Evolutionary conservation across 2,329 filamentous ascomycete genomes (phyloP).

Genomic region (Ceratocystis smalleyi): DNA sequence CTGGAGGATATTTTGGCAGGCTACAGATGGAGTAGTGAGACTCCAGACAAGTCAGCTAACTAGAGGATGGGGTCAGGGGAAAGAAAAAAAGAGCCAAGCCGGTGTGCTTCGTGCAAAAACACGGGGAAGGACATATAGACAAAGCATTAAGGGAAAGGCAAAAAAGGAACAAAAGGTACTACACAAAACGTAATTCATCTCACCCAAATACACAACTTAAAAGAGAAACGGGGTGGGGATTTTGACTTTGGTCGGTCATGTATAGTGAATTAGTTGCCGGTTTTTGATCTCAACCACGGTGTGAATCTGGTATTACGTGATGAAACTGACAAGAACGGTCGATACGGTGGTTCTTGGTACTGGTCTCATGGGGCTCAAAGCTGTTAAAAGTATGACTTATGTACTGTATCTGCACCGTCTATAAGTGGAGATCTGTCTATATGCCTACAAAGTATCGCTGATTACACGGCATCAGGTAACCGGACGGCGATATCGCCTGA

Average conservation of each 20-base stretch:
- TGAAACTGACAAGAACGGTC: not conserved
- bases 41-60: slow-evolving; percentile 17
- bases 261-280: not conserved
- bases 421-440: not conserved
- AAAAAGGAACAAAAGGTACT: not conserved
- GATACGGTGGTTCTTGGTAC: not conserved
- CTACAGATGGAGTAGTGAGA: slow-evolving; percentile 19
- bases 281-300: not conserved
- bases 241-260: not conserved
- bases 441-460: not conserved
- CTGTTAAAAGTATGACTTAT: slow-evolving; percentile 1
- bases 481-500: slow-evolving; percentile 92
- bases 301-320: not conserved
- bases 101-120: slow-evolving; percentile 7
- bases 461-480: slow-evolving; percentile 72
- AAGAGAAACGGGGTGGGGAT: no score
- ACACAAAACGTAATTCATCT: not conserved
- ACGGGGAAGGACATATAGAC: not conserved
- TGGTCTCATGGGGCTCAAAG: not conserved
- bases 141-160: not conserved
- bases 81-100: slow-evolving; percentile 15
- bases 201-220: not conserved
- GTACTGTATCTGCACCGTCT: not conserved
- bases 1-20: slow-evolving; percentile 36
- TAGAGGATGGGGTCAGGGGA: slow-evolving; percentile 18